phyloP scores from a whole-genome alignment of 2,329 filamentous ascomycete species.

The Claviceps maximensis region DNA sequence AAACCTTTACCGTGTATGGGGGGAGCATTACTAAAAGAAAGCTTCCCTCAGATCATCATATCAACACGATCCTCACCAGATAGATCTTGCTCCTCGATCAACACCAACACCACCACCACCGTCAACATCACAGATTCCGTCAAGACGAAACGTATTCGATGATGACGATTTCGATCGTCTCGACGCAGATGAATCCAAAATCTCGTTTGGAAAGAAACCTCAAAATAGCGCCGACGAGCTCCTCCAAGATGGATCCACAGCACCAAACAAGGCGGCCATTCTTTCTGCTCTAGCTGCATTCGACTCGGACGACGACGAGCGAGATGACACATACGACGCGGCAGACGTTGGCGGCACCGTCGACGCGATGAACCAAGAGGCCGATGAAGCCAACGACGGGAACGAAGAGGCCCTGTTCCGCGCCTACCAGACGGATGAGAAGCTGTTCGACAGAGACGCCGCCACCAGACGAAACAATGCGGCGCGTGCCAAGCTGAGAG shows the following conservation, averaged over 20 bases:
- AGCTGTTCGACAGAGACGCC: constrained; percentile 58
- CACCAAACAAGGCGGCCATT: constrained; percentile 72
- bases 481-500: constrained; percentile 49
- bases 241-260: constrained; percentile 48
- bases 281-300: constrained; percentile 78
- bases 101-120: constrained; percentile 32
- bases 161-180: constrained; percentile 68
- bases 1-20: background rate
- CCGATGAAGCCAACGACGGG: constrained; percentile 32
- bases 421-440: constrained; percentile 51
- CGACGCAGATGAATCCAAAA: constrained; percentile 46
- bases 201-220: constrained; percentile 67
- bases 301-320: constrained; percentile 88
- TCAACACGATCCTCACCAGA: constrained; percentile 11
- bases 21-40: constrained; percentile 9
- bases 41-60: constrained; percentile 15
- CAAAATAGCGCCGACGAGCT: constrained; percentile 57
- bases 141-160: constrained; percentile 64
- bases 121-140: constrained; percentile 25
- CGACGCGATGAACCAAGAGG: constrained; percentile 50
- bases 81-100: constrained; percentile 41
- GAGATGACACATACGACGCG: constrained; percentile 91
- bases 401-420: constrained; percentile 64
- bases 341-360: constrained; percentile 85
- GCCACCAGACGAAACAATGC: constrained; percentile 51